These are phyloP conservation scores for Paratinospora sagittata DNA, from an alignment of 164 flowering plant species.

Conservation along the genomic window DNA sequence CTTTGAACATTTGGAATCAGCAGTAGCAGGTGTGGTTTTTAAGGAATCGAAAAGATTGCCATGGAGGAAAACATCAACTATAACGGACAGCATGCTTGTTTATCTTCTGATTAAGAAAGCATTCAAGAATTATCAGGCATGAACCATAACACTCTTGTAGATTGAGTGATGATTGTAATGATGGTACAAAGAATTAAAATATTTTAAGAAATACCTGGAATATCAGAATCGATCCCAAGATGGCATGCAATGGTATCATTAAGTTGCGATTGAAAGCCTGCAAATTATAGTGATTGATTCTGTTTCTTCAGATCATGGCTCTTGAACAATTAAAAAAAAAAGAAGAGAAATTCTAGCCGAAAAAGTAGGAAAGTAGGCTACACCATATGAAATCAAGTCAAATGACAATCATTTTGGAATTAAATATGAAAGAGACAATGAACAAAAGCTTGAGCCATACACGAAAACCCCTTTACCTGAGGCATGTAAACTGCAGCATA, in stretches of 20 bases:
- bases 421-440: background rate
- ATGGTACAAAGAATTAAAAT: background rate
- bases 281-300: constrained; percentile 15
- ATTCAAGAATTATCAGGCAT: too few relatives aligned
- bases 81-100: too few relatives aligned
- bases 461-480: constrained; percentile 42
- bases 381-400: background rate
- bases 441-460: background rate
- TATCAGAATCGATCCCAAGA: constrained; percentile 60
- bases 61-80: too few relatives aligned
- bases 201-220: constrained; percentile 56
- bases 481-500: constrained; percentile 79
- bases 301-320: background rate
- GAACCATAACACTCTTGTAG: too few relatives aligned
- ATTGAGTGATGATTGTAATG: too few relatives aligned
- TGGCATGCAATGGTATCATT: constrained; percentile 72
- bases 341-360: background rate
- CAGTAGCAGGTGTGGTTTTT: too few relatives aligned
- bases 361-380: background rate
- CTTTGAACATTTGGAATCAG: too few relatives aligned
- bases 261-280: constrained; percentile 80
- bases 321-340: background rate
- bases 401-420: background rate
- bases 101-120: too few relatives aligned
- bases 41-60: too few relatives aligned